Percentiles rank a stretch among this genome's conserved stretches.
These are phyloP conservation scores for Plectosphaerella plurivora DNA, from an alignment of 2,329 filamentous ascomycete species.

Conservation along the genomic window DNA sequence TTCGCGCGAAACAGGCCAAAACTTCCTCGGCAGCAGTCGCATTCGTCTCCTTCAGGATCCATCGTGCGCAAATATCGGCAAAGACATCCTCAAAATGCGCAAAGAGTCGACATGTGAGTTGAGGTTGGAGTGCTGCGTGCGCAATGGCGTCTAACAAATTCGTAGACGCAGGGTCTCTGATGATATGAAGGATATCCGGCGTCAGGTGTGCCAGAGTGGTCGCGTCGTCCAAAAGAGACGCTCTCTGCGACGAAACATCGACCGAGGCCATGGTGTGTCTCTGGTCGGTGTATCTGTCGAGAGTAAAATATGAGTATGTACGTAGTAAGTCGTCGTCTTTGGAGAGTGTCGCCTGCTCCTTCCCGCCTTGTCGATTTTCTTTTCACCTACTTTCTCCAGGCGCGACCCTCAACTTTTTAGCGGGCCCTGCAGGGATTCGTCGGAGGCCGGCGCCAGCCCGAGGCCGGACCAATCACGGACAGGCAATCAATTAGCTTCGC, in stretches of 20 bases:
- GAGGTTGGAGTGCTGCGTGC: slow-evolving; percentile 62
- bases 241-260: slow-evolving; percentile 50
- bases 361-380: slow-evolving; percentile 1
- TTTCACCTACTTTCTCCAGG: not conserved
- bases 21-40: slow-evolving; percentile 35
- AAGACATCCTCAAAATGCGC: slow-evolving; percentile 70
- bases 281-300: not conserved
- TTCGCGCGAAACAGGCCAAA: slow-evolving; percentile 70
- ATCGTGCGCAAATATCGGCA: slow-evolving; percentile 78
- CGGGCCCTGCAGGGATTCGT: slow-evolving; percentile 15
- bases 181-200: slow-evolving; percentile 62
- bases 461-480: slow-evolving; percentile 31
- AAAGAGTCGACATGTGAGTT: slow-evolving; percentile 70
- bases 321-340: slow-evolving; percentile 18
- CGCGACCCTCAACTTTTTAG: slow-evolving; percentile 25
- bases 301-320: not conserved
- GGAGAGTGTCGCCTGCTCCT: slow-evolving; percentile 21
- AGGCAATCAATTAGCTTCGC: slow-evolving; percentile 11
- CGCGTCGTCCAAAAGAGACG: slow-evolving; percentile 52
- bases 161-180: slow-evolving; percentile 58
- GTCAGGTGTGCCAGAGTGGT: slow-evolving; percentile 58
- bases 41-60: slow-evolving; percentile 51
- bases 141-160: slow-evolving; percentile 70
- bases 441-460: slow-evolving; percentile 26
- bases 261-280: slow-evolving; percentile 45